Conservation (phyloP, 2,329 filamentous ascomycete genomes). For the Microsporum canis region DNA sequence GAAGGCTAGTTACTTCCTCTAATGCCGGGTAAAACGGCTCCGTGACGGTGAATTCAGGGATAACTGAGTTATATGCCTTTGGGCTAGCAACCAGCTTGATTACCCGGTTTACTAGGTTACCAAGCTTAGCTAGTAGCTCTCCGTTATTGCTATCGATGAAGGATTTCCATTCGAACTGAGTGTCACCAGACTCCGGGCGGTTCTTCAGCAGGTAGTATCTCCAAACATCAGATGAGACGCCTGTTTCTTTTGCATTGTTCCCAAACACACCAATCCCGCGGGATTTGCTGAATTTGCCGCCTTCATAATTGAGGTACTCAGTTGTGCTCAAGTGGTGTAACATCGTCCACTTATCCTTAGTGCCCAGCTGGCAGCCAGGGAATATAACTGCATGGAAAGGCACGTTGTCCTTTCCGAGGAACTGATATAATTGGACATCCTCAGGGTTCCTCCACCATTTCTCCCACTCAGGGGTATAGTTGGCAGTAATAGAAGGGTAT, state of each 20-base stretch:
- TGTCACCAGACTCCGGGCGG: conserved; percentile 66
- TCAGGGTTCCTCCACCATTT: conserved; percentile 80
- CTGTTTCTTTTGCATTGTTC: conserved; percentile 67
- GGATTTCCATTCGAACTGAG: conserved; percentile 69
- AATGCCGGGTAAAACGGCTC: conserved; percentile 31
- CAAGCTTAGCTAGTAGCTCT: conserved; percentile 56
- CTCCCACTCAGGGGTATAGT: conserved; percentile 72
- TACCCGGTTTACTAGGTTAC: conserved; percentile 54
- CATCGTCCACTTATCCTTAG: conserved; percentile 69
- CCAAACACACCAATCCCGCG: conserved; percentile 75
- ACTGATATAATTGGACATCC: conserved; percentile 71
- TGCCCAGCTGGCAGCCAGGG: conserved; percentile 70
- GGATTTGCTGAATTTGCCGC: conserved; percentile 76
- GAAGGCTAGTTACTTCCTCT: conserved; percentile 40
- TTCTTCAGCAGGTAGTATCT: conserved; percentile 71
- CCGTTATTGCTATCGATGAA: conserved; percentile 72
- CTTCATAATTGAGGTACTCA: conserved; percentile 70
- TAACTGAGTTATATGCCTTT: conserved; percentile 55
- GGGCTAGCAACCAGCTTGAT: conserved; percentile 43
- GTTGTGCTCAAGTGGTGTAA: conserved; percentile 71
- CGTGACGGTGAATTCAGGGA: conserved; percentile 44
- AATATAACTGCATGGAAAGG: conserved; percentile 76
- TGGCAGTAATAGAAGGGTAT: conserved; percentile 75
- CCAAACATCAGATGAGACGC: conserved; percentile 67
- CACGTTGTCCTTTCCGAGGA: conserved; percentile 78